Percentiles rank a stretch among this genome's conserved stretches.
phyloP scores from a whole-genome alignment of 345 rosid species.

The Linum tenue region DNA sequence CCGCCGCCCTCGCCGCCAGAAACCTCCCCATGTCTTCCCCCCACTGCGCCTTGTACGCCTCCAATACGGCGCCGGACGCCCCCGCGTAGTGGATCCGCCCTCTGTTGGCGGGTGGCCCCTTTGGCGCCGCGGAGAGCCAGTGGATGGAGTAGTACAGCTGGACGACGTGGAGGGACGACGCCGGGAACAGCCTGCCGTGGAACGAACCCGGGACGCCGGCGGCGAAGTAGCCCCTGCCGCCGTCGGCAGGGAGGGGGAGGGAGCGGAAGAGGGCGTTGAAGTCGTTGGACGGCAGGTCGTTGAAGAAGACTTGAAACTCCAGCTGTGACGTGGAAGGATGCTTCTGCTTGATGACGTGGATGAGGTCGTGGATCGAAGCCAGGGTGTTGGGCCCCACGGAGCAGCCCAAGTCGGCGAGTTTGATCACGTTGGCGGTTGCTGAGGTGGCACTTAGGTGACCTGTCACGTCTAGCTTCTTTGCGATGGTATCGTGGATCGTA shows the following conservation, averaged over 20 bases:
- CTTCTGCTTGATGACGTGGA: constrained; percentile 3
- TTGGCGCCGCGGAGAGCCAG: constrained; percentile 30
- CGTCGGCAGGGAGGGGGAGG: too few species aligned
- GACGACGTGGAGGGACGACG: constrained; percentile 22
- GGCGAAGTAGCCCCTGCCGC: constrained; percentile 20
- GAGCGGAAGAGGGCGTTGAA: constrained; percentile 47
- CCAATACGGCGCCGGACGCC: constrained; percentile 14
- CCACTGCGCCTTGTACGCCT: constrained; percentile 18
- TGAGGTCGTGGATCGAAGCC: constrained; percentile 6
- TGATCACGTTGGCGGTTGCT: not conserved
- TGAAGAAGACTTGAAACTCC: constrained; percentile 47
- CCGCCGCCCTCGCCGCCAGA: constrained; percentile 23
- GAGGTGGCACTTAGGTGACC: constrained; percentile 1
- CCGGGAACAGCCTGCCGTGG: constrained; percentile 26
- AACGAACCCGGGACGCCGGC: constrained; percentile 44
- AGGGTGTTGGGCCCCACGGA: constrained; percentile 18
- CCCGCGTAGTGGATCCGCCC: constrained; percentile 22
- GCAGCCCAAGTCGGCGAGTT: constrained; percentile 16
- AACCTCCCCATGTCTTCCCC: constrained; percentile 19
- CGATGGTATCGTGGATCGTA: constrained; percentile 31
- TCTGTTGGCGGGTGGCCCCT: constrained; percentile 17
- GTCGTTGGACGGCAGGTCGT: constrained; percentile 38
- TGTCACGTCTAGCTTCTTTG: constrained; percentile 33
- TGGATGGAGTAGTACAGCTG: constrained; percentile 28
- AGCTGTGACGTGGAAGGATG: constrained; percentile 6